Percentiles rank a stretch among this genome's conserved stretches.
Conservation (phyloP, 169 alveolate genomes). For the Cryptosporidium ubiquitum region DNA sequence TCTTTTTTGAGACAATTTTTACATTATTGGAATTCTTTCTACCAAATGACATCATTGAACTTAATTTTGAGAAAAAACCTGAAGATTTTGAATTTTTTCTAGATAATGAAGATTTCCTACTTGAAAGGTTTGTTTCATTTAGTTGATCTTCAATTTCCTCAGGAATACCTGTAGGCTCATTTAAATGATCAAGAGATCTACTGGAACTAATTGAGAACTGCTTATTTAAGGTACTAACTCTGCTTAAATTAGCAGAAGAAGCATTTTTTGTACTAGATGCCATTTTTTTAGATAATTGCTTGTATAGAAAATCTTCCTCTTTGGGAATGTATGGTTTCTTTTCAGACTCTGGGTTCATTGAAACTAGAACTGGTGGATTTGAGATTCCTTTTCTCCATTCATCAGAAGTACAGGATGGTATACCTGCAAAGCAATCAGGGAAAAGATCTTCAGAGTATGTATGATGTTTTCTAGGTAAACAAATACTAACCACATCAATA, state of each 20-base stretch:
- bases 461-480: conserved; percentile 55
- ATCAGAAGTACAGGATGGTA: conserved; percentile 49
- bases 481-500: conserved; percentile 59
- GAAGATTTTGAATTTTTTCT: conserved; percentile 8
- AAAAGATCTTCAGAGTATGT: conserved; percentile 31
- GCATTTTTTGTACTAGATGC: neutral
- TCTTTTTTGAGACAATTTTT: neutral
- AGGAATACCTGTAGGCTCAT: neutral
- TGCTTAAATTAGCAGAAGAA: neutral
- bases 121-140: neutral
- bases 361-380: conserved; percentile 50
- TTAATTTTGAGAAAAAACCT: conserved; percentile 34
- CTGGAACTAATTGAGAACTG: neutral
- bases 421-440: conserved; percentile 73
- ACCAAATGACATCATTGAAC: conserved; percentile 19
- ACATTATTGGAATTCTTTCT: neutral
- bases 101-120: neutral
- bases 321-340: conserved; percentile 56
- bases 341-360: conserved; percentile 45
- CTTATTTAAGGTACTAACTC: neutral
- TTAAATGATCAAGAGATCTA: neutral
- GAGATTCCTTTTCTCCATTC: conserved; percentile 57
- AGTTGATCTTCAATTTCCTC: conserved; percentile 1
- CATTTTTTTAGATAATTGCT: neutral
- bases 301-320: neutral